Evolutionary conservation across 805 yeast species (phyloP), one percentile per base, ranked within the genome.

Genomic region (Candida qinlingensis): DNA sequence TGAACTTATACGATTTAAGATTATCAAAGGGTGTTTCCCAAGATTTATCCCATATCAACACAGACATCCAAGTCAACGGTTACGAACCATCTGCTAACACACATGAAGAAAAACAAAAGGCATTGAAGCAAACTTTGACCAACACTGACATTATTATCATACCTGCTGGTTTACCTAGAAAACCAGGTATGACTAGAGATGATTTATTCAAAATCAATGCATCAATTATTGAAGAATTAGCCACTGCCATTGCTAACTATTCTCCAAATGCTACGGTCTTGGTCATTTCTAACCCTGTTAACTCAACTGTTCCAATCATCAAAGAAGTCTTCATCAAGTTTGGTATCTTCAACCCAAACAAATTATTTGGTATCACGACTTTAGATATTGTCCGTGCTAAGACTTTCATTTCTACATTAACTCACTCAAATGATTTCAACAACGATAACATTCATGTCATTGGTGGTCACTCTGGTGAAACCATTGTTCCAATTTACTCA

Each of bases 401-500:
- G 50, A 85, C 89, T 67, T 61, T 61, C 37, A 49, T 49, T 12
- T 49, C 52, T 11, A 49, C 49, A 37, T 57, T 37, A 54, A 51
- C 38, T 80, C 47, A 49, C 30, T 36, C 46, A n/a, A 49, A 44
- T 19, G 48, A 45, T n/a, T 49, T 42, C 39, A 45, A 49, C 44
- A 49, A 49, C 73, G 85, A 91, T 56, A 77, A 83, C 64, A 57
- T 59, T 7, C 58, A 89, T 25, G 96, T 91, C 46, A 74, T 90
- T 57, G 97, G 97, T 53, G 97, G 97, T 46, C 97, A 90, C 75
- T 87, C 96, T 33, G 97, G 97, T 55, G 92, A 85, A 64, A 90
- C 97, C 44, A 90, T 90, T 63, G 94, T 90, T 39, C 97, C 97
- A 47, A 75, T 90, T 60, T 61, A 64, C 62, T 47, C 71, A 8